A percentile compares a stretch with the other conserved stretches of the same genome.
Conservation (phyloP, 2,329 filamentous ascomycete species). For the Coniochaeta hoffmannii region DNA sequence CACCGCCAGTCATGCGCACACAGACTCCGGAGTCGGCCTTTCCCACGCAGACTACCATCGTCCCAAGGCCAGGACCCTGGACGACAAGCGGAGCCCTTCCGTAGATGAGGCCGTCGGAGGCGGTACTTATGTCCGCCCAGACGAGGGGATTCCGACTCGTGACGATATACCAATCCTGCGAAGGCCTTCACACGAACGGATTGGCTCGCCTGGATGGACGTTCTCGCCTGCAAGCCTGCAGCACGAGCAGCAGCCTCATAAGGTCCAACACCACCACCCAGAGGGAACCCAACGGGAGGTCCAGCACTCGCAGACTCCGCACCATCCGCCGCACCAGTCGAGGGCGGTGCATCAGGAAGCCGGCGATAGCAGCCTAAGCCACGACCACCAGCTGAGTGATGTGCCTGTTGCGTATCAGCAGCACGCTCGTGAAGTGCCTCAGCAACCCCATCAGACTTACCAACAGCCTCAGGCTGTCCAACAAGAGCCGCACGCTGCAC, state of each 20-base stretch:
- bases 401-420: not conserved
- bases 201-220: not conserved
- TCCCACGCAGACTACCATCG: conserved; percentile 4
- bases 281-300: not conserved
- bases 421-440: not conserved
- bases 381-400: not conserved
- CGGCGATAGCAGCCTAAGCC: no score
- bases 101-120: conserved; percentile 8
- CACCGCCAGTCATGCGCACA: conserved; percentile 9
- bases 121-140: conserved; percentile 8
- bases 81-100: conserved; percentile 1
- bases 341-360: no score
- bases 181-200: not conserved
- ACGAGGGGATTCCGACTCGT: not conserved
- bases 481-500: no score
- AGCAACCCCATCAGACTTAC: not conserved
- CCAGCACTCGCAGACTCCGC: not conserved
- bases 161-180: not conserved
- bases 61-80: not conserved
- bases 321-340: not conserved
- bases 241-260: not conserved
- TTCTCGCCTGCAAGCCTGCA: not conserved
- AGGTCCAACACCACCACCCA: not conserved
- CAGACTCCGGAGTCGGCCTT: conserved; percentile 11
- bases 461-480: no score